Conservation (phyloP, 108 stramenopile genomes). For the Pseudonitzschia delicatissima region DNA sequence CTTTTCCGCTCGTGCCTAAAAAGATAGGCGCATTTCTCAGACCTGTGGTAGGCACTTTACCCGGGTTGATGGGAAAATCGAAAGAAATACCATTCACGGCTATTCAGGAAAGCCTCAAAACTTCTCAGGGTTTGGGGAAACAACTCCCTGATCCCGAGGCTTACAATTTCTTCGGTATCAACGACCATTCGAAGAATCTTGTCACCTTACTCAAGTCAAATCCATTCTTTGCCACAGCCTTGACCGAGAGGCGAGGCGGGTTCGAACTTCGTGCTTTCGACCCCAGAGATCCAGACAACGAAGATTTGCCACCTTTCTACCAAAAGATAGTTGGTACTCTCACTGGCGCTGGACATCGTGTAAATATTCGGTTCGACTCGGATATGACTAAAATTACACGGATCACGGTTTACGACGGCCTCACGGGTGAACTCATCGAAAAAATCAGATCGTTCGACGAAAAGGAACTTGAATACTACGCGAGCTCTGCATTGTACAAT, state of each 20-base stretch:
- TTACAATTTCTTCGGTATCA: background rate
- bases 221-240: constrained; percentile 18
- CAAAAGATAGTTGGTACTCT: background rate
- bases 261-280: constrained; percentile 13
- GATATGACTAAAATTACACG: constrained; percentile 11
- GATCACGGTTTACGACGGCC: background rate
- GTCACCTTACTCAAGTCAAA: constrained; percentile 5
- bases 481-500: constrained; percentile 12
- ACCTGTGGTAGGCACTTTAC: no score
- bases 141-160: no score
- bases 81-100: no score
- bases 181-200: background rate
- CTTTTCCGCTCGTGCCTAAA: no score
- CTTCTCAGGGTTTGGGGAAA: no score
- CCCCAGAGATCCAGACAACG: constrained; percentile 1
- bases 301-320: constrained; percentile 1
- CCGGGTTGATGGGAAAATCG: no score
- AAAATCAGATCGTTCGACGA: background rate
- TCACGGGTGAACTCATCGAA: background rate
- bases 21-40: no score
- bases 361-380: constrained; percentile 5
- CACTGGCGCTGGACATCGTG: background rate
- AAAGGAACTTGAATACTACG: background rate
- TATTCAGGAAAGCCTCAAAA: no score
- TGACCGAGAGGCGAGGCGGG: constrained; percentile 5